Conservation (phyloP, 2,329 filamentous ascomycete genomes). For the Nemania abortiva region DNA sequence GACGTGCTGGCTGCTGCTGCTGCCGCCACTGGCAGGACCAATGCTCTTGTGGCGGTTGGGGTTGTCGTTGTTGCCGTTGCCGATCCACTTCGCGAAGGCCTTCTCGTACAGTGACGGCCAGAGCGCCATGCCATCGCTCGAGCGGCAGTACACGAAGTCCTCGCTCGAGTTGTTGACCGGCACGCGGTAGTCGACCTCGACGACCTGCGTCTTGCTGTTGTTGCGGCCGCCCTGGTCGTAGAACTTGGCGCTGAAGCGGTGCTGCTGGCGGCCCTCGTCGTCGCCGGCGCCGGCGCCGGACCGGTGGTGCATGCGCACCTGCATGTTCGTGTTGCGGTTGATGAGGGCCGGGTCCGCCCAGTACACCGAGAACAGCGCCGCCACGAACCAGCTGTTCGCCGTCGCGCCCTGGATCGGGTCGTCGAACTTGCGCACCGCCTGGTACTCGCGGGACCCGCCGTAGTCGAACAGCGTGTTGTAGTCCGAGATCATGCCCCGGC, state of each 20-base stretch:
- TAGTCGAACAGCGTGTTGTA: slow-evolving; percentile 47
- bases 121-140: slow-evolving; percentile 56
- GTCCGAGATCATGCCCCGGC: slow-evolving; percentile 51
- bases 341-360: slow-evolving; percentile 59
- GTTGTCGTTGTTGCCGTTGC: slow-evolving; percentile 36
- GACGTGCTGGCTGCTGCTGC: slow-evolving; percentile 49
- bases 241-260: slow-evolving; percentile 53
- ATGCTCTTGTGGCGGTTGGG: background rate
- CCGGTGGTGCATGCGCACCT: slow-evolving; percentile 27
- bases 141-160: slow-evolving; percentile 57
- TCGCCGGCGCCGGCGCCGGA: slow-evolving; percentile 11
- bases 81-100: slow-evolving; percentile 61
- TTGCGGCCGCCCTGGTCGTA: slow-evolving; percentile 60
- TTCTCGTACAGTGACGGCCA: slow-evolving; percentile 63
- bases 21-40: slow-evolving; percentile 3
- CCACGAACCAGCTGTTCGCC: slow-evolving; percentile 59
- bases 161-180: slow-evolving; percentile 60
- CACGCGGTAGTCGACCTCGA: slow-evolving; percentile 59
- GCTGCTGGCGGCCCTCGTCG: slow-evolving; percentile 41
- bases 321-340: slow-evolving; percentile 51
- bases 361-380: slow-evolving; percentile 60
- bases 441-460: slow-evolving; percentile 30
- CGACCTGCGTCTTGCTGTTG: slow-evolving; percentile 54
- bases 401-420: slow-evolving; percentile 59
- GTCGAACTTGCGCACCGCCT: slow-evolving; percentile 53